Evolutionary conservation across 2,329 filamentous ascomycete genomes (phyloP), one percentile per base, ranked within the genome.

Genomic region (Diaporthe amygdali): DNA sequence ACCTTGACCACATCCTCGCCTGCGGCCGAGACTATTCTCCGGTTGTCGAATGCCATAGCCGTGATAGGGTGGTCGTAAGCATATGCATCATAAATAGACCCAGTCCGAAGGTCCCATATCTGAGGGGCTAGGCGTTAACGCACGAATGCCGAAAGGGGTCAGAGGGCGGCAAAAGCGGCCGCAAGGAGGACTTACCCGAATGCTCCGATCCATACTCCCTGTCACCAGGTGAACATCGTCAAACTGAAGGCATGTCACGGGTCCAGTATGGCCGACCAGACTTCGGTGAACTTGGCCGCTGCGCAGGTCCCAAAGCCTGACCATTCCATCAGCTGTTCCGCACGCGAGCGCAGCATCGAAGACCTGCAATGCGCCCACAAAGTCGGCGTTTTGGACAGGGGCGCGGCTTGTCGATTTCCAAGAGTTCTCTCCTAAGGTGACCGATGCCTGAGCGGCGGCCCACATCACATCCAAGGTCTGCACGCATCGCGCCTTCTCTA

Each of bases 61-160:
- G 95, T 97, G 70, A 99, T 90, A 0, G 95, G 91, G 77, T 94
- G 88, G 78, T 98, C 95, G 83, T 98, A 99, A 27, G 96, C 96
- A 81, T 95, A 99, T 22, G 96, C 96, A 80, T 99, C 96, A 80
- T 93, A 93, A 76, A 99, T 98, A 41, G 95, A 95, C 55, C 96
- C 96, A 15, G 95, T 98, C 68, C 96, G 93, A 70, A 99, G 92
- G 82, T 99, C 96, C 96, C 96, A 99, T 79, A 99, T 98, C 95
- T 98, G 32, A 22, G 10, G 17, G 51, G 44, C 39, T 37, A 27
- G 34, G 44, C 12, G 37, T 63, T 25, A 52, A 63, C 27, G 15
- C 7, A 46, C 12, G 17, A 41, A 54, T 3, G 68, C 9, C 64
- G 17, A 64, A 39, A 5, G 66, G 0, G 15, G 12, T 49, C 20